Conservation (phyloP, 768 basidiomycete genomes). For the Leccinum boreale region DNA sequence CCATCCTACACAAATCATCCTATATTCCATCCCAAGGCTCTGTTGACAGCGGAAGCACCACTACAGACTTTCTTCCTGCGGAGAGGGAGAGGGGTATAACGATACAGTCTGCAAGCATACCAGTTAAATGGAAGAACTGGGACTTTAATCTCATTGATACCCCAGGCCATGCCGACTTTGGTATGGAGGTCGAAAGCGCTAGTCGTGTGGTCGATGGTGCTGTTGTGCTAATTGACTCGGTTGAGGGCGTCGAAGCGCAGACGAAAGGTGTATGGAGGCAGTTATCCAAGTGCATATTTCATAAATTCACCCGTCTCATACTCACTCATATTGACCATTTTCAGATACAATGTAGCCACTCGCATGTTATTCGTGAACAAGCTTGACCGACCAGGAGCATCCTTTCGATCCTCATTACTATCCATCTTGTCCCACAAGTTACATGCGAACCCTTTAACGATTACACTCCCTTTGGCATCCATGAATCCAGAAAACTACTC, state of each 20-base stretch:
- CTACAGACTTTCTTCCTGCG: slow-evolving; percentile 85
- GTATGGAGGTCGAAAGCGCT: slow-evolving; percentile 95
- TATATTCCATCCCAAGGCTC: slow-evolving; percentile 74
- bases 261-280: slow-evolving; percentile 89
- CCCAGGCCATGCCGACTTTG: slow-evolving; percentile 91
- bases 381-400: slow-evolving; percentile 83
- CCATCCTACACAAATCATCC: slow-evolving; percentile 71
- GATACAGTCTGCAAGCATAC: slow-evolving; percentile 89
- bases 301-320: background rate
- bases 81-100: slow-evolving; percentile 91
- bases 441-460: slow-evolving; percentile 66
- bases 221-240: slow-evolving; percentile 83
- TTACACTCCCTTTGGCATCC: slow-evolving; percentile 77
- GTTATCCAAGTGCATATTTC: slow-evolving; percentile 66
- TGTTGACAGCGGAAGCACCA: slow-evolving; percentile 88
- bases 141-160: slow-evolving; percentile 87
- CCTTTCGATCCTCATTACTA: slow-evolving; percentile 64
- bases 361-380: slow-evolving; percentile 85
- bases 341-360: slow-evolving; percentile 75
- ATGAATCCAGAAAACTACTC: slow-evolving; percentile 64
- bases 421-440: slow-evolving; percentile 74
- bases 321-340: slow-evolving; percentile 2
- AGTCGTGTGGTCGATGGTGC: slow-evolving; percentile 89
- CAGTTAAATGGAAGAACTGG: slow-evolving; percentile 82
- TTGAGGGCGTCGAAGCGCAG: slow-evolving; percentile 89